Conservation (phyloP, 371 early-diverging fungal species). For the Lichtheimia hyalospora region DNA sequence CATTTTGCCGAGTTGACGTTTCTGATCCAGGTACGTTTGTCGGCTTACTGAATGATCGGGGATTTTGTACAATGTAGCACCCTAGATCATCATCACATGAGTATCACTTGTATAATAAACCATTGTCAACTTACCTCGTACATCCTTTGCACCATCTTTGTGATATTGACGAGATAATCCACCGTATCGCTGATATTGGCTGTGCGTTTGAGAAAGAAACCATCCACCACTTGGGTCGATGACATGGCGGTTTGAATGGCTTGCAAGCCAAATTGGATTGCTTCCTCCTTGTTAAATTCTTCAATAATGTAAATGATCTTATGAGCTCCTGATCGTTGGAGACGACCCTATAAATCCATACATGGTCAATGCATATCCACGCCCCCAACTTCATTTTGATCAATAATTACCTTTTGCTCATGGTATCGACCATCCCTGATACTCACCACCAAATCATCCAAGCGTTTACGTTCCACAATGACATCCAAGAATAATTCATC, state of each 20-base stretch:
- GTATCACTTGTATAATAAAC: neutral
- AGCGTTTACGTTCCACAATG: constrained; percentile 91
- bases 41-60: constrained; percentile 58
- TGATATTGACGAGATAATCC: constrained; percentile 66
- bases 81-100: constrained; percentile 6
- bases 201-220: constrained; percentile 79
- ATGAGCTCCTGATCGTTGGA: constrained; percentile 63
- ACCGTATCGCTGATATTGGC: constrained; percentile 72
- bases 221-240: constrained; percentile 66
- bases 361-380: neutral
- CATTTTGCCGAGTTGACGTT: constrained; percentile 29
- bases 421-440: constrained; percentile 94
- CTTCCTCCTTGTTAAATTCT: constrained; percentile 58
- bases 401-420: constrained; percentile 96
- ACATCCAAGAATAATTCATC: constrained; percentile 83
- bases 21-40: constrained; percentile 50
- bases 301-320: constrained; percentile 88
- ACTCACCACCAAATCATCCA: constrained; percentile 89
- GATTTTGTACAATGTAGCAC: constrained; percentile 49
- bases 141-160: constrained; percentile 48
- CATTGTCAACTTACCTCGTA: constrained; percentile 31
- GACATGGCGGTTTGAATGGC: constrained; percentile 70
- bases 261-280: constrained; percentile 51
- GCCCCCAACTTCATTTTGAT: neutral
- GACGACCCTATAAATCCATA: constrained; percentile 53